Evolutionary conservation across 2,329 filamentous ascomycete species (phyloP), one percentile per base, ranked within the genome.

Genomic region (Dothistroma pini): DNA sequence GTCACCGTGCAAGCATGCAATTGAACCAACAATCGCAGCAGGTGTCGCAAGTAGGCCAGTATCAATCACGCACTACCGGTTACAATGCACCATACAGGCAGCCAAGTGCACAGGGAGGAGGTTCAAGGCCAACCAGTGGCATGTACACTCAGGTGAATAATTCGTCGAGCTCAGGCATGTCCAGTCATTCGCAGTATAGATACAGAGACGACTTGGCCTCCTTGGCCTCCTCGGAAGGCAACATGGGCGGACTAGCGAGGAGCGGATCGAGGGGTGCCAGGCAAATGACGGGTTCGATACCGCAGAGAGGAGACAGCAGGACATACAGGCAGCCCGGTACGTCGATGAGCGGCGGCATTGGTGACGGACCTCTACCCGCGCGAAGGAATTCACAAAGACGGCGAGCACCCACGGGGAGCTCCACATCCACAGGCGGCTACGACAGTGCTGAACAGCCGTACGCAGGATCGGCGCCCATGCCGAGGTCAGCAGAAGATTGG

Each of bases 401-500:
- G 8, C 59, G 67, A 56, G 66, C 68, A 38, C 66, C 70, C 11
- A 69, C 64, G 14, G 61, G 56, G 44, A 68, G 67, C 25, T 67
- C 68, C 5, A 60, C 63, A 21, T 62, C 63, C n/a, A 65, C 64
- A 11, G 56, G 58, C 44, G 66, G 62, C 8, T 68, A 69, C 50
- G 69, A 71, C n/a, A 63, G 59, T 29, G 51, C 56, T 19, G 68
- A 67, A 4, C 63, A 59, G 22, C 54, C 64, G 25, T 69, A 72
- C 53, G 57, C 63, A 32, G 66, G 57, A 31, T 83, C 82, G 56
- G 84, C 83, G 0, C 82, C 80, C 65, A 78, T 81, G 38, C 79
- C 83, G 48, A 91, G 88, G 70, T 93, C 87, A 68, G 62, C 69
- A 54, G 93, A 97, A 69, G 93, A 97, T 65, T 97, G 95, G 95